Evolutionary conservation across 441 rosid genomes (phyloP).

Genomic region (Flueggea neowawraea): DNA sequence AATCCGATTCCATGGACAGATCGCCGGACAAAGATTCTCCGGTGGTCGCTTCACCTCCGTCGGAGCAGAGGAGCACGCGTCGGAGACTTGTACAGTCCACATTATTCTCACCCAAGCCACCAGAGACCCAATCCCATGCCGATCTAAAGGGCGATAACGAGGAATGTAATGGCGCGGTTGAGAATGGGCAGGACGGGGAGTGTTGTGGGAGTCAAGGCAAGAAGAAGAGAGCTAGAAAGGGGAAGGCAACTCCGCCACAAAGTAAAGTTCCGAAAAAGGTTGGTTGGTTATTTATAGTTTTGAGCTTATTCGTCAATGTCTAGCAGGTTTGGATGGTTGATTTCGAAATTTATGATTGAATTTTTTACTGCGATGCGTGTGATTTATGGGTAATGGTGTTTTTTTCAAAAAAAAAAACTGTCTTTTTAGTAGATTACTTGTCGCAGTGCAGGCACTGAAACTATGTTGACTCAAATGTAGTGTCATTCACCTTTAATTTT

Average conservation of each 20-base stretch:
- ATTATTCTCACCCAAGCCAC: slow-evolving; percentile 48
- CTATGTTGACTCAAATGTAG: too few relatives aligned
- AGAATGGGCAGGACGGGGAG: slow-evolving; percentile 33
- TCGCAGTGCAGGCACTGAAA: too few relatives aligned
- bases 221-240: slow-evolving; percentile 48
- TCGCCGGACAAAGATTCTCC: slow-evolving; percentile 14
- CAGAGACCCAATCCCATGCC: slow-evolving; percentile 27
- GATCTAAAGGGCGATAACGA: slow-evolving; percentile 26
- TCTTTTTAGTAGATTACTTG: too few relatives aligned
- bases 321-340: background rate
- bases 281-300: background rate
- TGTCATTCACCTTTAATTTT: too few relatives aligned
- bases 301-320: background rate
- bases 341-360: background rate
- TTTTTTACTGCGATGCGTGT: too few relatives aligned
- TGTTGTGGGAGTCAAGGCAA: slow-evolving; percentile 52
- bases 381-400: too few relatives aligned
- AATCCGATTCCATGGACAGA: slow-evolving; percentile 25
- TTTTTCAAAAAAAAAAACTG: too few relatives aligned
- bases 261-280: slow-evolving; percentile 50
- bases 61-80: slow-evolving; percentile 36
- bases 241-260: slow-evolving; percentile 34
- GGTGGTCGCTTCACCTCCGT: slow-evolving; percentile 16
- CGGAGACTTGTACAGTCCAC: slow-evolving; percentile 80
- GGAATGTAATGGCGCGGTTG: slow-evolving; percentile 20